Evolutionary conservation across 1,284 basidiomycete genomes (phyloP).

Genomic region (Melampsora larici-populina): DNA sequence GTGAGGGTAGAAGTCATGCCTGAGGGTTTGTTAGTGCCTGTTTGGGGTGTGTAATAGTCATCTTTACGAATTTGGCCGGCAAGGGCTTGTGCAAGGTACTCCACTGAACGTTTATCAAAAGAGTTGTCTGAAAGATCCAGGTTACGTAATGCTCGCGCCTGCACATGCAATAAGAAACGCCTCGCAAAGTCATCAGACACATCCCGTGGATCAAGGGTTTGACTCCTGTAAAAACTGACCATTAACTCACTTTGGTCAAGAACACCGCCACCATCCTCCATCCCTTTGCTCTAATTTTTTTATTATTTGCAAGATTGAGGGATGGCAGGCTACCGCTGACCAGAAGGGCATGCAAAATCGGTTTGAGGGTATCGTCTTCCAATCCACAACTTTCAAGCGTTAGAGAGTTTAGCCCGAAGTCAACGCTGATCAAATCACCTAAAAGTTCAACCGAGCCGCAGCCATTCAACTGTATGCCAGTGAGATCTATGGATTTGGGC

Average conservation of each 20-base stretch:
- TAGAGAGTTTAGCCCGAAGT: constrained; percentile 80
- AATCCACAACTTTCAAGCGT: constrained; percentile 75
- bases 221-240: not conserved
- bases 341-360: constrained; percentile 81
- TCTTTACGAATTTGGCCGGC: constrained; percentile 45
- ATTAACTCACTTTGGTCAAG: constrained; percentile 63
- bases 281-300: constrained; percentile 70
- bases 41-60: not conserved
- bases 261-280: constrained; percentile 80
- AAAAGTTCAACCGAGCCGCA: constrained; percentile 69
- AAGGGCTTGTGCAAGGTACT: constrained; percentile 70
- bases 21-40: not conserved
- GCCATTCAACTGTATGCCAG: constrained; percentile 67
- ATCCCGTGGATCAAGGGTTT: not conserved
- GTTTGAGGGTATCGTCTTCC: constrained; percentile 79
- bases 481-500: constrained; percentile 67
- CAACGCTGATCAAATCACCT: constrained; percentile 80
- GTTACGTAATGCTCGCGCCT: constrained; percentile 74
- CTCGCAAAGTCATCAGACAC: constrained; percentile 4
- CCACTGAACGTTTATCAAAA: constrained; percentile 77
- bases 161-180: constrained; percentile 6
- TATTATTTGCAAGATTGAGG: constrained; percentile 81
- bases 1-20: not conserved
- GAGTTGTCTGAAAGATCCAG: constrained; percentile 83
- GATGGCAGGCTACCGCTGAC: constrained; percentile 77